Base-by-base conservation (phyloP, 2,329 filamentous ascomycete genomes). In the Aspergillus pseudoviridinutans region DNA sequence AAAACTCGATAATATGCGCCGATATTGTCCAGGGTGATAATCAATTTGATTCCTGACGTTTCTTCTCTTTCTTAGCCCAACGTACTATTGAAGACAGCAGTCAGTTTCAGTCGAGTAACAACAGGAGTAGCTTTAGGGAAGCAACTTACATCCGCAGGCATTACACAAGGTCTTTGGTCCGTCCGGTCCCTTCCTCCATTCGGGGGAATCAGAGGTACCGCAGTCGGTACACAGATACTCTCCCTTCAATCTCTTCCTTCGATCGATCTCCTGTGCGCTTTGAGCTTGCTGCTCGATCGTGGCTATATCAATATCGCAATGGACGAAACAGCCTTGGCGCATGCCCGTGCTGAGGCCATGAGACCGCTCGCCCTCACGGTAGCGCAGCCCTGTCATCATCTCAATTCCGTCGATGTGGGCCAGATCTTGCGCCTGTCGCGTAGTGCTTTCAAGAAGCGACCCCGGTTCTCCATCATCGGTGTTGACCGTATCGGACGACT, bases 161-260 rank as follows among this genome's bases (percentile, higher is more conserved):
- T 97, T 97, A 76, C 93, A 97, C 12, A 97, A 78, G 8, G 93
- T 97, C 75, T 97, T 97, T 1, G 92, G 92, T 2, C 93, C 93
- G 61, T 85, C 91, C 0, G 93, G 93, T 0, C 93, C 93, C 74
- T 96, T 97, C 61, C 93, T 84, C 93, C 93, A 97, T 78, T 97
- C 93, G 0, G 93, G 93, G 17, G 91, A 96, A 70, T 97, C 92
- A 44, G 95, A 82, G 0, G 91, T 97, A 80, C 93, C 92, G 76
- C 93, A 97, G 73, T 97, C 93, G 1, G 91, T 93, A 74, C 93
- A 97, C 41, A 96, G 91, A 71, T 97, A 97, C 79, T 97, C 92
- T 69, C 96, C 83, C 72, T 96, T 96, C 50, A 91, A 79, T 73
- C 96, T 96, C 80, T 95, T 87, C 72, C 88, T 95, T 75, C 96